Percentiles rank a stretch among this genome's conserved stretches.
These are phyloP conservation scores for Nyssa sinensis DNA, from an alignment of 148 eudicot species.

Conservation along the genomic window DNA sequence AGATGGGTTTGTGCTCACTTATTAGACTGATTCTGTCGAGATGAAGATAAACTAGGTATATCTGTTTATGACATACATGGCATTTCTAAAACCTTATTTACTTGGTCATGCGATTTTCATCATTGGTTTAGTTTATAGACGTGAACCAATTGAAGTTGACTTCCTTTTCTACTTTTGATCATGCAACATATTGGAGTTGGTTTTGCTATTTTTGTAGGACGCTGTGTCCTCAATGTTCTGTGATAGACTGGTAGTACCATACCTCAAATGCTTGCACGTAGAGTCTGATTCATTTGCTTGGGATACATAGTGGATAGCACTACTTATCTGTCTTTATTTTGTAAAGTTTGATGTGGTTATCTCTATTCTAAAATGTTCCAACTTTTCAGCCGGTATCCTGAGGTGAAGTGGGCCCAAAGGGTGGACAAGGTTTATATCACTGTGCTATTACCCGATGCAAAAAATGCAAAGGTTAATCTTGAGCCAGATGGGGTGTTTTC, in stretches of 20 bases:
- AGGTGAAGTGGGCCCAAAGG: slow-evolving; percentile 96
- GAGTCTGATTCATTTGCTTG: background rate
- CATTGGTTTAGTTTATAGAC: background rate
- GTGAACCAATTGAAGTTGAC: background rate
- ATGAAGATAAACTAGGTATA: too few relatives aligned
- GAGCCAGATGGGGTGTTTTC: slow-evolving; percentile 80
- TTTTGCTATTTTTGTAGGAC: background rate
- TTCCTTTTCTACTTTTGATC: background rate
- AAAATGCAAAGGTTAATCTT: slow-evolving; percentile 74
- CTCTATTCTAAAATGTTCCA: background rate
- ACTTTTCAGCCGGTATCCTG: slow-evolving; percentile 77
- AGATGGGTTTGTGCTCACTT: background rate
- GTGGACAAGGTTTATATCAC: slow-evolving; percentile 77
- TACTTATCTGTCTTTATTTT: background rate
- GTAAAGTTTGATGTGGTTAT: background rate
- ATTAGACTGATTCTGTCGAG: background rate
- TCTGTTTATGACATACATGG: too few relatives aligned
- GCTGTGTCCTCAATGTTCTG: background rate
- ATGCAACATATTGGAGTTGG: background rate
- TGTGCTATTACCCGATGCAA: slow-evolving; percentile 79
- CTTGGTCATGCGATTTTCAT: background rate
- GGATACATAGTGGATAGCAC: background rate
- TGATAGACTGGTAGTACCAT: background rate
- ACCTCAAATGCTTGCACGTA: background rate
- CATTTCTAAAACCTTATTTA: background rate